A percentile compares a stretch with the other conserved stretches of the same genome.
phyloP scores from a whole-genome alignment of 2,329 filamentous ascomycete species.

The Pseudofabraea citricarpa region DNA sequence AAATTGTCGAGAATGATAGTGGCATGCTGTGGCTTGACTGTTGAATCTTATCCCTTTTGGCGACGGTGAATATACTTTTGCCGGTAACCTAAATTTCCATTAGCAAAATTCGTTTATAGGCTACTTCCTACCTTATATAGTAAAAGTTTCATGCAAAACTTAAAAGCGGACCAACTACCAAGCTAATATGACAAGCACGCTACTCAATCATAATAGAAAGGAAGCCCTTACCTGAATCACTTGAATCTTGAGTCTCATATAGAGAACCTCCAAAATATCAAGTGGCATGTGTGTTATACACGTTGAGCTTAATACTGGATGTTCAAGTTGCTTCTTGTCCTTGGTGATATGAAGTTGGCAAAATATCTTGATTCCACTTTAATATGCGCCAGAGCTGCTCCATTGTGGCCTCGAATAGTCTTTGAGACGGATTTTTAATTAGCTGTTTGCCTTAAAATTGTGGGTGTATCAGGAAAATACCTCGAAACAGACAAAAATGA shows the following conservation, averaged over 20 bases:
- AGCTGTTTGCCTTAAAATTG: background rate
- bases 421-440: background rate
- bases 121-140: background rate
- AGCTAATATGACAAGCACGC: too few relatives aligned
- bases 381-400: background rate
- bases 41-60: background rate
- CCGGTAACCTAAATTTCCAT: background rate
- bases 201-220: background rate
- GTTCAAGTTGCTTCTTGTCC: background rate
- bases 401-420: background rate
- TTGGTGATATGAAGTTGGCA: background rate
- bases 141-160: background rate
- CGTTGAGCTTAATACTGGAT: background rate
- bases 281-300: background rate
- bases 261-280: background rate
- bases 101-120: too few relatives aligned
- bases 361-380: background rate
- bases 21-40: background rate
- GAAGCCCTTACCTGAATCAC: background rate
- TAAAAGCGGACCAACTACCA: background rate
- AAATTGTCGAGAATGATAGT: background rate
- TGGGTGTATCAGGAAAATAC: background rate
- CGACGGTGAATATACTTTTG: background rate
- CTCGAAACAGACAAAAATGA: slow-evolving; percentile 1
- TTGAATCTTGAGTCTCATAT: background rate